Base-by-base conservation (phyloP, 2,329 filamentous ascomycete species). In the Verticillium tricorpus region DNA sequence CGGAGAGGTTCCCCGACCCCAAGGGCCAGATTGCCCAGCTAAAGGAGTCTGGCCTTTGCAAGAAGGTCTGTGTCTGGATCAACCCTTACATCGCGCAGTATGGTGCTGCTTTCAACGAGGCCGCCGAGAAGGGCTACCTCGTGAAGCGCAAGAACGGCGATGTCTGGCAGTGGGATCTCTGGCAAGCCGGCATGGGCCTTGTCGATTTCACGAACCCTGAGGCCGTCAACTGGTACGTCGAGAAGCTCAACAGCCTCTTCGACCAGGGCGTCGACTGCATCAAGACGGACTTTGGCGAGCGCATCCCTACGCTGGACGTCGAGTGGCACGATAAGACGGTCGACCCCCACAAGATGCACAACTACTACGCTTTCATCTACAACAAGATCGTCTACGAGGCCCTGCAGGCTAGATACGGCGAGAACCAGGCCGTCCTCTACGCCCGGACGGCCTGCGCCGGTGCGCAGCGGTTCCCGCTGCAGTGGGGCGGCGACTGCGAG, bases 211-310 rank as follows among this genome's bases (percentile, higher is more conserved):
- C 89, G 7, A 92, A 91, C 73, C 89, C 88, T 0, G 84, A 80
- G 0, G 89, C 89, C 1, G 82, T 82, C 61, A 73, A 78, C 31
- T 92, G 89, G 89, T 92, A 87, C 68, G 77, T 78, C 19, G 73
- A 72, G 4, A 88, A 89, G 65, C 78, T 92, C 50, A 81, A 85
- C 60, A 79, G 79, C 2, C 80, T 92, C 2, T 88, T 91, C 66
- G 85, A 90, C 64, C 80, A 85, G 68, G 89, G 89, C 11, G 84
- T 92, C 60, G 88, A 92, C 71, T 82, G 83, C 62, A 85, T 92
- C 79, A 92, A 92, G 76, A 91, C 89, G 8, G 89, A 92, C 70
- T 92, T 92, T 72, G 89, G 88, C 60, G 89, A 92, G 76, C 82
- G 89, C 31, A 87, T 92, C 60, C 89, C 89, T 0, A 84, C 82